These are phyloP conservation scores for Leccinum variicolor DNA, from an alignment of 768 basidiomycete species.

Conservation along the genomic window DNA sequence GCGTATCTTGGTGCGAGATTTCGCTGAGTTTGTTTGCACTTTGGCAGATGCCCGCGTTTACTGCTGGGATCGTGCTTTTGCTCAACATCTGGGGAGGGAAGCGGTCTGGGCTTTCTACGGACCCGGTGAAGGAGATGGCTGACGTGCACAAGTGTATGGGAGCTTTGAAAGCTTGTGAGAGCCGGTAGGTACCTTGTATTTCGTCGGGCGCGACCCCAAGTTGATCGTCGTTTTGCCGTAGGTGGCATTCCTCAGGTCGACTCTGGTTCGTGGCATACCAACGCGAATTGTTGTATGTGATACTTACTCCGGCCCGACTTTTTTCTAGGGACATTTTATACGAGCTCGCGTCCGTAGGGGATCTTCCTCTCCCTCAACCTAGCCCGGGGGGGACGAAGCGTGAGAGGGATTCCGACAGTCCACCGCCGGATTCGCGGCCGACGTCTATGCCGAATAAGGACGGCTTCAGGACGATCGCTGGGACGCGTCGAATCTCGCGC, in stretches of 20 bases:
- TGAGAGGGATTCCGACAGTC: conserved; percentile 56
- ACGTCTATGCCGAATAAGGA: conserved; percentile 10
- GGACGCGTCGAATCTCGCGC: conserved; percentile 34
- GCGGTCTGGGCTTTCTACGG: conserved; percentile 37
- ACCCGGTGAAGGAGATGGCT: conserved; percentile 43
- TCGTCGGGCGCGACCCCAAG: background rate
- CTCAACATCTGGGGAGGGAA: conserved; percentile 56
- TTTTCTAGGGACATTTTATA: conserved; percentile 63
- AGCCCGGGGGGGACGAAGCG: conserved; percentile 58
- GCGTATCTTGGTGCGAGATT: background rate
- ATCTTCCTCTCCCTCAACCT: conserved; percentile 60
- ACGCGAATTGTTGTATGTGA: background rate
- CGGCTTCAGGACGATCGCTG: conserved; percentile 28
- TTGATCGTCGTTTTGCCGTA: conserved; percentile 10
- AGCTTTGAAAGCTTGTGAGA: conserved; percentile 35
- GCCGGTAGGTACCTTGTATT: conserved; percentile 25
- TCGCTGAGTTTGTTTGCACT: background rate
- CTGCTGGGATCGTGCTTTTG: conserved; percentile 49
- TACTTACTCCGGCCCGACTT: background rate
- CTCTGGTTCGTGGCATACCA: conserved; percentile 38
- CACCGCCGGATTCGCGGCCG: conserved; percentile 17
- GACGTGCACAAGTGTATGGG: conserved; percentile 52
- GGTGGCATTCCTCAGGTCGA: conserved; percentile 48
- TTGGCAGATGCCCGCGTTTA: conserved; percentile 40
- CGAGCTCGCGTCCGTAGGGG: conserved; percentile 68